phyloP scores from a whole-genome alignment of 805 yeast species.

The Schwanniomyces polymorphus region DNA sequence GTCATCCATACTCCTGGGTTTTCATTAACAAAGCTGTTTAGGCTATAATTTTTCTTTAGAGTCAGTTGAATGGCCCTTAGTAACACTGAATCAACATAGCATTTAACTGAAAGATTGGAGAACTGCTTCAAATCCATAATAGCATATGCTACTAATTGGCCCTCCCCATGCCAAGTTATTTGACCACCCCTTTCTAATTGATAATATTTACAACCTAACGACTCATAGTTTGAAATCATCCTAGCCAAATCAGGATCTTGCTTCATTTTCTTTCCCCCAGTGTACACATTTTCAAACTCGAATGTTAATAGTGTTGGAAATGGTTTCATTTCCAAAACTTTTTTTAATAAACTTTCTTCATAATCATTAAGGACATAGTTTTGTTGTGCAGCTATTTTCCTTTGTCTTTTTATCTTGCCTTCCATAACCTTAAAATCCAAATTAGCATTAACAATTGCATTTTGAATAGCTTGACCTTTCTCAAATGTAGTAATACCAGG shows the following conservation, averaged over 20 bases:
- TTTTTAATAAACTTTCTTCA: conserved; percentile 46
- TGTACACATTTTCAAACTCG: conserved; percentile 83
- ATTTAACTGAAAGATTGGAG: conserved; percentile 54
- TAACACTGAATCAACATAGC: conserved; percentile 62
- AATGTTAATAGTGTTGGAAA: conserved; percentile 74
- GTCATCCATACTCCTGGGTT: conserved; percentile 90
- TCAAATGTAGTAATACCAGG: conserved; percentile 39
- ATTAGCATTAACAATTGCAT: conserved; percentile 53
- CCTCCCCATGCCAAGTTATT: conserved; percentile 95
- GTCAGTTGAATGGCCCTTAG: conserved; percentile 56
- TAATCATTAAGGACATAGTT: conserved; percentile 44
- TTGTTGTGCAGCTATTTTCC: conserved; percentile 36
- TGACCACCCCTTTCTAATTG: conserved; percentile 93
- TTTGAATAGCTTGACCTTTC: conserved; percentile 58
- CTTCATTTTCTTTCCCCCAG: conserved; percentile 86
- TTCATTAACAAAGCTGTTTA: conserved; percentile 53
- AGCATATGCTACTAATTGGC: conserved; percentile 86
- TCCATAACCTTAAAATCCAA: conserved; percentile 57
- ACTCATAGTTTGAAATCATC: conserved; percentile 24
- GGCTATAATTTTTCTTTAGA: conserved; percentile 34
- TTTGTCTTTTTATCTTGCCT: conserved; percentile 44
- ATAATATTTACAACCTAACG: conserved; percentile 58
- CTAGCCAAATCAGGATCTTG: conserved; percentile 40
- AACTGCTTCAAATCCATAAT: conserved; percentile 63
- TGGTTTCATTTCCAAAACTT: conserved; percentile 45